Evolutionary conservation across 78 protist species (phyloP).

Genomic region (Dictyostelium discoideum): DNA sequence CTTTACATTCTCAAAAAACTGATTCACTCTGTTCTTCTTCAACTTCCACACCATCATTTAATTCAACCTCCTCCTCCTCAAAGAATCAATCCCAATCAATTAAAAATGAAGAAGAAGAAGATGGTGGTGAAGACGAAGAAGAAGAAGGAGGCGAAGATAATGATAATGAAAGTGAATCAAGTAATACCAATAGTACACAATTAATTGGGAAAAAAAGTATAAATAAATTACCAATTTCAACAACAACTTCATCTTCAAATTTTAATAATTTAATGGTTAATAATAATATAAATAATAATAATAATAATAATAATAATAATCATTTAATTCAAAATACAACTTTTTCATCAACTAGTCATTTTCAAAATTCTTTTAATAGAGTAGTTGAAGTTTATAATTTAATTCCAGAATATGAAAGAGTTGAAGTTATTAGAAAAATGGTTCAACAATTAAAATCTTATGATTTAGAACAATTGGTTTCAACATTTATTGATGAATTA

Average conservation of each 20-base stretch:
- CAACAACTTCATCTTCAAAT: neutral
- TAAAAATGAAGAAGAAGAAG: neutral
- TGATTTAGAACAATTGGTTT: slow-evolving; percentile 51
- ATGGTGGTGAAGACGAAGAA: neutral
- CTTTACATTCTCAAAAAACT: neutral
- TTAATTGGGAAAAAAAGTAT: neutral
- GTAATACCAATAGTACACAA: neutral
- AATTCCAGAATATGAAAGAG: slow-evolving; percentile 8
- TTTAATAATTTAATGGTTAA: neutral
- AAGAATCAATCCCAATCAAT: neutral
- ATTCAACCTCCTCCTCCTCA: neutral
- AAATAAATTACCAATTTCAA: neutral
- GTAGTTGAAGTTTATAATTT: slow-evolving; percentile 47
- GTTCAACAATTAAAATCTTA: slow-evolving; percentile 29
- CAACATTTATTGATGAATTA: slow-evolving; percentile 51
- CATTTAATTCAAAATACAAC: neutral
- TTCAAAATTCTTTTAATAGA: slow-evolving; percentile 48
- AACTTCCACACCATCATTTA: slow-evolving; percentile 17
- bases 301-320: neutral
- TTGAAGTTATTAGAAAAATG: slow-evolving; percentile 24
- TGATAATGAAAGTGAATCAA: slow-evolving; percentile 21
- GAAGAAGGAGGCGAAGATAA: neutral
- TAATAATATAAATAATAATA: neutral
- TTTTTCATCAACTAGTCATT: neutral
- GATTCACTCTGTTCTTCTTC: neutral